Conservation (phyloP, 495 filamentous ascomycete species). For the Hapsidospora chrysogenum region DNA sequence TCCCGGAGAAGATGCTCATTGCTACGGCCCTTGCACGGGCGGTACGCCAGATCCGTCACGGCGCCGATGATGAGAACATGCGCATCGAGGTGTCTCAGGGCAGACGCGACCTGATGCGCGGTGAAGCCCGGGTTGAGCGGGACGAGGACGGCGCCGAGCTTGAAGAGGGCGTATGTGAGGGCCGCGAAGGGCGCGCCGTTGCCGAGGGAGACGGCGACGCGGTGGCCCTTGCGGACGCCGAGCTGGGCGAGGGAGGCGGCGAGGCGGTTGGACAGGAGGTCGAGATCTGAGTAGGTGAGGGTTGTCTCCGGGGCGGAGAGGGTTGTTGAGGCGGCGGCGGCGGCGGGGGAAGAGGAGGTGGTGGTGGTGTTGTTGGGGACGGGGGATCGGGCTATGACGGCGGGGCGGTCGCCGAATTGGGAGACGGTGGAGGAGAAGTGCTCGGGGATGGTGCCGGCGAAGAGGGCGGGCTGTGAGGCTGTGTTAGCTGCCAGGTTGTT, state of each 20-base stretch:
- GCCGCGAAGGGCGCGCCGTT: slow-evolving; percentile 73
- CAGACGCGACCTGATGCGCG: slow-evolving; percentile 55
- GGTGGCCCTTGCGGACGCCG: slow-evolving; percentile 70
- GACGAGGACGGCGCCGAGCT: slow-evolving; percentile 80
- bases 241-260: slow-evolving; percentile 54
- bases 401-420: slow-evolving; percentile 55
- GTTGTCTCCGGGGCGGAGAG: slow-evolving; percentile 21
- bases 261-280: slow-evolving; percentile 59
- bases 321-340: slow-evolving; percentile 18
- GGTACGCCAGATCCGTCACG: slow-evolving; percentile 74
- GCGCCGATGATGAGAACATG: slow-evolving; percentile 68
- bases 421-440: slow-evolving; percentile 63
- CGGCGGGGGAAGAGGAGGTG: slow-evolving; percentile 27
- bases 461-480: slow-evolving; percentile 45
- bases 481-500: background rate
- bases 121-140: slow-evolving; percentile 92
- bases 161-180: slow-evolving; percentile 77
- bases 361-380: slow-evolving; percentile 5
- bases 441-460: slow-evolving; percentile 61
- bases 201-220: slow-evolving; percentile 73
- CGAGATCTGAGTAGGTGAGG: slow-evolving; percentile 58
- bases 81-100: slow-evolving; percentile 57
- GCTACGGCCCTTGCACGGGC: slow-evolving; percentile 47
- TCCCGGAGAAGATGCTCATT: slow-evolving; percentile 55
- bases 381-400: slow-evolving; percentile 28